Percentiles rank a stretch among this genome's conserved stretches.
phyloP scores from a whole-genome alignment of 148 eudicot species.

The Cornus kousa region DNA sequence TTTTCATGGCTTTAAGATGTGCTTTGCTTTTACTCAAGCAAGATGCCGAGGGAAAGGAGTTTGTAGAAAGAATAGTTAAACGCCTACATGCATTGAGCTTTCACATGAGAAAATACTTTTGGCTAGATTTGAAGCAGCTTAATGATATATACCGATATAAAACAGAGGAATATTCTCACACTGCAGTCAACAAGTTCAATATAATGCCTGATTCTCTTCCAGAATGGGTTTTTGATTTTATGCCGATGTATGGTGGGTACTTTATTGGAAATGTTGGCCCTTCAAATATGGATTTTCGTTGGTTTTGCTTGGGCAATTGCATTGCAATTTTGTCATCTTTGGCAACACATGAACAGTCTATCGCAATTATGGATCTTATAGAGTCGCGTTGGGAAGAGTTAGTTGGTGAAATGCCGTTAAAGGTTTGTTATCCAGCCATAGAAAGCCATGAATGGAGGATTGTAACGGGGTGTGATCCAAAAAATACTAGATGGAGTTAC shows the following conservation, averaged over 20 bases:
- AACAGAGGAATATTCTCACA: conserved; percentile 88
- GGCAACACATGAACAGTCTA: conserved; percentile 77
- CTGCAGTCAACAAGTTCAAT: conserved; percentile 84
- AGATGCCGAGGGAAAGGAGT: conserved; percentile 74
- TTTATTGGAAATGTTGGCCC: conserved; percentile 89
- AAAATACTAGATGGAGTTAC: conserved; percentile 96
- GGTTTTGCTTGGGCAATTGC: conserved; percentile 95
- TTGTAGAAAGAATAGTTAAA: conserved; percentile 65
- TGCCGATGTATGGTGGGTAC: conserved; percentile 82
- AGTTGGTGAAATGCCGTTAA: conserved; percentile 90
- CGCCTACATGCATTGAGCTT: conserved; percentile 82
- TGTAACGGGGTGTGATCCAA: conserved; percentile 90
- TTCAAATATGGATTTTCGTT: conserved; percentile 83
- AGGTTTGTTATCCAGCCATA: conserved; percentile 92
- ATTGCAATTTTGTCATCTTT: conserved; percentile 81
- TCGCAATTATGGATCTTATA: conserved; percentile 91
- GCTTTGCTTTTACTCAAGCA: conserved; percentile 69
- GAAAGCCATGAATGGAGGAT: conserved; percentile 93
- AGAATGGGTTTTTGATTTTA: conserved; percentile 91
- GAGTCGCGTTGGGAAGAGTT: conserved; percentile 90
- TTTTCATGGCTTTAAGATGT: conserved; percentile 91
- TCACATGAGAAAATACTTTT: conserved; percentile 87
- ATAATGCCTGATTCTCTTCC: conserved; percentile 96
- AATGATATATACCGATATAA: conserved; percentile 83
- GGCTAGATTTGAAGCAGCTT: conserved; percentile 82